Base-by-base conservation (phyloP, 176 grass and related monocot genomes). In the Carex pumila region DNA sequence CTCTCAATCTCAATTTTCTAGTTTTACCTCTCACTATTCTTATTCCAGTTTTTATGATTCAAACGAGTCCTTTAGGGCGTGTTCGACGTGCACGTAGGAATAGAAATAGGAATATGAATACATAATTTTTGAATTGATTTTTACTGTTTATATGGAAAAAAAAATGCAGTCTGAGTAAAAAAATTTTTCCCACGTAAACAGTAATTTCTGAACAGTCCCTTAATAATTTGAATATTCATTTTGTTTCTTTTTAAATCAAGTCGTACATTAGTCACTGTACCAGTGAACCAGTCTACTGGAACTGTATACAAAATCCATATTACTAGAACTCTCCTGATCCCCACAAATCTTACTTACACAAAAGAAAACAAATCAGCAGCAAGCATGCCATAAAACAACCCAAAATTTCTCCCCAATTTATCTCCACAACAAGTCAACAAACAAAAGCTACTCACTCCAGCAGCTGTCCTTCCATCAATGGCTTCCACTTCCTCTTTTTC, bases 381-480 rank as follows among this genome's bases (percentile, higher is more conserved):
- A 55, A 17, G 5, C 47, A 30, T 22, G 71, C 19, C 71, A 22
- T 45, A 74, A 74, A 49, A 5, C 68, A 71, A 22, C 71, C 43
- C 41, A 25, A 30, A 75, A 15, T 29, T 29, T 22, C 71, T 75
- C 43, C 17, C 71, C 71, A 54, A 12, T 71, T 71, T 47, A 71
- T 45, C 37, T 71, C 17, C 68, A 18, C 43, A 50, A 11, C 8
- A 52, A 25, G 25, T 25, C 25, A 25, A 25, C 25, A 25, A 25
- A 30, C 43, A 13, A 50, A 25, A 1, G 9, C 69, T 34, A 0
- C 25, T 25, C 1, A 18, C 41, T 50, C 13, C 54, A 54, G 21
- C 21, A 32, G 54, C 70, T 30, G 86, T 85, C 75, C 22, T 30
- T 32, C 12, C 68, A 60, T 25, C 43, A 68, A 89, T 89, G 88